Base-by-base conservation (phyloP, 108 stramenopile species). In the Poteriospumella lacustris region DNA sequence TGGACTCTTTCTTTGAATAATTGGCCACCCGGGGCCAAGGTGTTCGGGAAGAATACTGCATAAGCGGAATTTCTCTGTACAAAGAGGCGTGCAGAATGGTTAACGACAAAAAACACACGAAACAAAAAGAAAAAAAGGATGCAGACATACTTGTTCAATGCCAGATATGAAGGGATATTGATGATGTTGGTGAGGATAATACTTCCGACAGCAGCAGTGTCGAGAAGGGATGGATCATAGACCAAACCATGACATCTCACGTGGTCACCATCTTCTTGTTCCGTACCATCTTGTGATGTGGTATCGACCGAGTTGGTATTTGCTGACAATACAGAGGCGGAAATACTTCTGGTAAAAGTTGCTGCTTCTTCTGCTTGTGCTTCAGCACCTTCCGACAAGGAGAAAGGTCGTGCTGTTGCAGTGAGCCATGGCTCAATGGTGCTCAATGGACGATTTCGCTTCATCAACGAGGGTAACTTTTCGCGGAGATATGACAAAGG, bases 1-100 rank as follows among this genome's bases (percentile, higher is more conserved):
- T 73, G 26, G 31, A 28, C 42, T 73, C 70, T 38, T 73, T 73
- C 70, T 73, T 73, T 5, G 9, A 34, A 73, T 52, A 73, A 5
- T 33, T 26, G 31, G 26, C 36, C 60, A 64, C 60, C 36, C 60
- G 28, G 5, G 60, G 5, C 60, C 60, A 64, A 5, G 60, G 60
- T 34, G 60, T 31, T 64, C 60, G 60, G 24, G 12, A 34, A 31
- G 29, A 9, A 3, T 3, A 26, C 28, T 26, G 5, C 3, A 12
- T 26, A 26, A 64, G 29, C 5, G 60, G 60, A 31, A 64, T 5
- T 34, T 64, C 60, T 31, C 60, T 64, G n/a, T n/a, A n/a, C n/a
- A n/a, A n/a, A n/a, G n/a, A n/a, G n/a, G n/a, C n/a, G n/a, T n/a
- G n/a, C n/a, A n/a, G n/a, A n/a, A n/a, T n/a, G n/a, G n/a, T n/a